Base-by-base conservation (phyloP, 2,329 filamentous ascomycete genomes). In the Incumbomyces delicatus region DNA sequence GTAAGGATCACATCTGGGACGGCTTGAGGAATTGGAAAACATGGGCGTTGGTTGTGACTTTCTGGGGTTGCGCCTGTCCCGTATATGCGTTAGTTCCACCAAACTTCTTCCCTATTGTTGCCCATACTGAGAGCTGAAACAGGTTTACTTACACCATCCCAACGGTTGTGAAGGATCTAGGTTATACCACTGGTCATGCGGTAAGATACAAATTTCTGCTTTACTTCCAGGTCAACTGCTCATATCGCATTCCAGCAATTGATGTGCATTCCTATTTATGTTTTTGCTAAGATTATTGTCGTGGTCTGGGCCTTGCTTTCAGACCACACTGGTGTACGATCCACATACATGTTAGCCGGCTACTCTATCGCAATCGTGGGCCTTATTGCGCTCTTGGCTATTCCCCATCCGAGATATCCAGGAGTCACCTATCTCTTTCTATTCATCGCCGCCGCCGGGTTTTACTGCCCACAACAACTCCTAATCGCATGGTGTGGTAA, bases 401-500 rank as follows among this genome's bases (percentile, higher is more conserved):
- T 8, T 14, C 60, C 63, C 0, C 68, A 70, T 2, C 49, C 53
- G 10, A 18, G 36, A 2, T 22, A 49, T 32, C 75, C 80, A 0
- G 77, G 78, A 0, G 49, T 61, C 38, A 53, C 59, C 17, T 62
- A 60, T 36, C 53, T 57, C 41, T 54, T 53, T 37, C 53, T 62
- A 35, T 58, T 58, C 45, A 46, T 59, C 20, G 77, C 78, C 0
- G 77, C 78, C 0, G 78, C 74, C 0, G 82, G 82, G 0, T 83
- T 85, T 50, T 85, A 83, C 57, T 79, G 80, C 0, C 75, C 77
- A 0, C 50, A 52, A 30, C 74, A 71, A 22, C 51, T 63, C 0
- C 79, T 80, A 0, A 67, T 86, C 0, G 79, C 76, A 1, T 85
- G 82, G 81, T 78, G 81, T 0, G 81, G 81, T 1, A 83, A 83